Conservation (phyloP, 139 green algal species). For the Chlamydomonas asymmetrica region DNA sequence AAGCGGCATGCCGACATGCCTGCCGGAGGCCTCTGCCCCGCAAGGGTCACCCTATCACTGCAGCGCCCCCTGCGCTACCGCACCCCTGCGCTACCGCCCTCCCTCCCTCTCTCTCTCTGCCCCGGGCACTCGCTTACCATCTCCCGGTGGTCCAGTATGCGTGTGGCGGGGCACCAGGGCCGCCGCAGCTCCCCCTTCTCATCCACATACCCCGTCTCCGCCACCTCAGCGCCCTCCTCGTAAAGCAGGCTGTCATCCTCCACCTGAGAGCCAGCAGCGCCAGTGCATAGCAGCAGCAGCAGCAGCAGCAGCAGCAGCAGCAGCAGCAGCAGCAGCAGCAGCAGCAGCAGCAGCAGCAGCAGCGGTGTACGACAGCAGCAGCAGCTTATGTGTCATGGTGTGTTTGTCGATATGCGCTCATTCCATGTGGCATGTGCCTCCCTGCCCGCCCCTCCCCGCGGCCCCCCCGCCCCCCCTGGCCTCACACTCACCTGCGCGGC, state of each 20-base stretch:
- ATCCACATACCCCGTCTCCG: constrained; percentile 65
- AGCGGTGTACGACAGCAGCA: neutral
- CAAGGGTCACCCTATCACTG: too few species aligned
- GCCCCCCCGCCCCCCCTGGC: too few species aligned
- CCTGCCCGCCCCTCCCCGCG: too few species aligned
- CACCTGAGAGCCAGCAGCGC: constrained; percentile 29
- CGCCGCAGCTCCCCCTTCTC: constrained; percentile 71
- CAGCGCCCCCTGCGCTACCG: neutral
- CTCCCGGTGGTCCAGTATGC: constrained; percentile 82
- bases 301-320: neutral
- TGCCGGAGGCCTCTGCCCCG: too few species aligned
- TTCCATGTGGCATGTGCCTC: too few species aligned
- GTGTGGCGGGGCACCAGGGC: constrained; percentile 80
- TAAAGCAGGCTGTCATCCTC: constrained; percentile 70
- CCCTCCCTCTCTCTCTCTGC: constrained; percentile 3
- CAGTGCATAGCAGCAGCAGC: neutral
- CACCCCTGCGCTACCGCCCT: neutral
- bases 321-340: neutral
- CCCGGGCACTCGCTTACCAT: constrained; percentile 24
- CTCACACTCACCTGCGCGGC: too few species aligned
- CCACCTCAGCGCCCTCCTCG: constrained; percentile 50
- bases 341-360: neutral
- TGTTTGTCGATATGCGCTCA: too few species aligned
- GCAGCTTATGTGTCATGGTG: constrained; percentile 2
- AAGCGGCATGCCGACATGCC: too few species aligned